Base-by-base conservation (phyloP, 192 early-diverging fungal species). In the Cetraspora pellucida region DNA sequence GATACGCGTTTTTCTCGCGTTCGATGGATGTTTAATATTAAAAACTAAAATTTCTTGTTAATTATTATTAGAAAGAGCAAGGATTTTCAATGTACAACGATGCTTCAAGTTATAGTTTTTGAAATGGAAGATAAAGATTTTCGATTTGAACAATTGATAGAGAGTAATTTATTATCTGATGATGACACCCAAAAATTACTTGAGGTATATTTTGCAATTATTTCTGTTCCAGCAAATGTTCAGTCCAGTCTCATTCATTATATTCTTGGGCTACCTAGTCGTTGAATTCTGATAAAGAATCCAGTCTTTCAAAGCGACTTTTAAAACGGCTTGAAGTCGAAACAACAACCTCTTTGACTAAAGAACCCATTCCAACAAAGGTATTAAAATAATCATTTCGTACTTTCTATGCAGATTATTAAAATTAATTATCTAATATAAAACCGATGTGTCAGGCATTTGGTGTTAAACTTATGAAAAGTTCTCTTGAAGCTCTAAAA, bases 401-500 rank as follows among this genome's bases (percentile, higher is more conserved):
- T 7, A 7, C 37, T 37, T 37, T 37, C 7, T 37, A 37, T 37
- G 7, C 37, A 37, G 7, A 37, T 37, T 37, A 37, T 37, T 37
- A 37, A 37, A 37, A 37, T 1, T 54, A 11, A 50, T 69, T 23
- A 8, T 23, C 10, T 50, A 13, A 69, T 17, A 4, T 27, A 13
- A 30, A 16, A 23, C 7, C 17, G 21, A 14, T 67, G 10, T 23
- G 25, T 49, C 25, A 91, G 46, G 85, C 93, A 28, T 68, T 89
- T 11, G 97, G 97, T 27, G 91, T 97, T 30, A 80, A 83, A 30
- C 87, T 96, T 61, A 85, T 98, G 30, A 85, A 89, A 50, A 83
- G 87, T 14, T 90, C 91, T 17, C 86, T 96, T n/a, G 77, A 82
- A 47, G 86, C 91, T 0, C 79, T 91, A 4, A 74, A 81, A 21